A percentile compares a stretch with the other conserved stretches of the same genome.
phyloP scores from a whole-genome alignment of 768 basidiomycete species.

The Chlorophyllum brunneum region DNA sequence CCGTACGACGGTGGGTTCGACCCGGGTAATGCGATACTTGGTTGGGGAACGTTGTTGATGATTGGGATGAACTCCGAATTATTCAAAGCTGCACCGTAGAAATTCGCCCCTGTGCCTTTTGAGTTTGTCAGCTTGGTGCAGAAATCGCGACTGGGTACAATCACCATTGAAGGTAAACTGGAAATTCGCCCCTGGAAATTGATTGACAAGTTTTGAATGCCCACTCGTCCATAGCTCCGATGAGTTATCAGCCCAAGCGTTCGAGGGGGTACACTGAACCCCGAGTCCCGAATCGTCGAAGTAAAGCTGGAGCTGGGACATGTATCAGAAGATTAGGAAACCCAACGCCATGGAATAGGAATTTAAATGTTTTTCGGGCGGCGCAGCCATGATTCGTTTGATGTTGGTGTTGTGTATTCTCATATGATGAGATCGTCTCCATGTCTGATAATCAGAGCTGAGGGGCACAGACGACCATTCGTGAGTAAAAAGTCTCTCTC shows the following conservation, averaged over 20 bases:
- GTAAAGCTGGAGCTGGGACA: slow-evolving; percentile 5
- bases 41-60: neutral
- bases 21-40: neutral
- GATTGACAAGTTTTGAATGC: neutral
- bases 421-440: slow-evolving; percentile 2
- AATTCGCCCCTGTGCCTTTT: neutral
- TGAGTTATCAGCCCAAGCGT: slow-evolving; percentile 6
- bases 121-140: neutral
- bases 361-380: neutral
- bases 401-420: too few species aligned
- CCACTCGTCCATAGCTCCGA: slow-evolving; percentile 6
- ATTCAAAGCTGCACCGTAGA: slow-evolving; percentile 6
- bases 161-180: slow-evolving; percentile 9
- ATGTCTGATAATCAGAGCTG: too few species aligned
- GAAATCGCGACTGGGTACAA: neutral
- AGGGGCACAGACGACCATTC: too few species aligned
- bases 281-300: neutral
- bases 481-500: too few species aligned
- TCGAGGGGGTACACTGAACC: slow-evolving; percentile 5
- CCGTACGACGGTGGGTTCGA: slow-evolving; percentile 9
- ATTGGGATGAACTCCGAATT: neutral
- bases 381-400: too few species aligned
- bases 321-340: neutral
- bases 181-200: neutral
- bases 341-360: neutral